Conservation (phyloP, 73 alveolate genomes). For the Paramecium tetraurelia region DNA sequence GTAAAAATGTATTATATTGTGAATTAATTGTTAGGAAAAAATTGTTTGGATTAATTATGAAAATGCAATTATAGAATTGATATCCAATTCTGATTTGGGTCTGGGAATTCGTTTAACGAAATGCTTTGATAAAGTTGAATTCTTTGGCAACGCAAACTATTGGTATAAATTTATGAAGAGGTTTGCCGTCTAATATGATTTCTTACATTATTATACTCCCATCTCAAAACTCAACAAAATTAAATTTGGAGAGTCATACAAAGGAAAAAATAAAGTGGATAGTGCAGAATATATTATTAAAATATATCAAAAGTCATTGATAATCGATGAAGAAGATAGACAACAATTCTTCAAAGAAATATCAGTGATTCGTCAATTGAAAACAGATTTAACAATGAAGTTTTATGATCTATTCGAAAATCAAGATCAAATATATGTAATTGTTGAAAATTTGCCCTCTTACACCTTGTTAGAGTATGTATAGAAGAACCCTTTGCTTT, state of each 20-base stretch:
- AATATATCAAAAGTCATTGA: neutral
- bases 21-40: neutral
- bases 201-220: neutral
- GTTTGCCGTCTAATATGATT: neutral
- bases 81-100: neutral
- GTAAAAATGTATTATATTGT: neutral
- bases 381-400: neutral
- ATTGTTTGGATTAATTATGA: neutral
- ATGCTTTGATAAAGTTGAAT: neutral
- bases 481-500: neutral
- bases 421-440: conserved; percentile 7
- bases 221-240: neutral
- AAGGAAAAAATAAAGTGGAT: neutral
- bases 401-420: conserved; percentile 50
- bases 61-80: neutral
- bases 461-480: neutral
- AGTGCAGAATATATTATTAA: neutral
- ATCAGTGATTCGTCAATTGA: neutral
- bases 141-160: neutral
- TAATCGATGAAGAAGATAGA: neutral
- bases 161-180: neutral
- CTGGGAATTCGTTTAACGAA: neutral
- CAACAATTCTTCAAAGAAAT: neutral
- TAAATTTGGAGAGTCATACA: neutral
- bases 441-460: neutral